phyloP scores from a whole-genome alignment of 1,284 basidiomycete genomes.

The Erythrobasidium hasegawianum region DNA sequence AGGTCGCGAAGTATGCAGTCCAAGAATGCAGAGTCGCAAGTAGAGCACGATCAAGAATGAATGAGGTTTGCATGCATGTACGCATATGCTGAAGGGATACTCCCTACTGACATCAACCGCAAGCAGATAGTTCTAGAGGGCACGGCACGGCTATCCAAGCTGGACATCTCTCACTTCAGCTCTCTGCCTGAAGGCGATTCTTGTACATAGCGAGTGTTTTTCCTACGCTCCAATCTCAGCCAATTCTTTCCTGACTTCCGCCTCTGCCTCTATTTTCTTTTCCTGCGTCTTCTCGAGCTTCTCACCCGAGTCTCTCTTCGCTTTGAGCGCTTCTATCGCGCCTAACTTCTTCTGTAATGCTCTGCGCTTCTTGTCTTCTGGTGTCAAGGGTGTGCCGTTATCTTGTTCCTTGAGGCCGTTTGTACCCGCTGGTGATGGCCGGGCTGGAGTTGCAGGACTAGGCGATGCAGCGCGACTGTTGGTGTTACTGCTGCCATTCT shows the following conservation, averaged over 20 bases:
- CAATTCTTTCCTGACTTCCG: constrained; percentile 18
- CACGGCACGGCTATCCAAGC: too few species aligned
- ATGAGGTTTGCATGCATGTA: too few species aligned
- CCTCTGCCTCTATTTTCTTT: constrained; percentile 88
- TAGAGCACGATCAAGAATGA: too few species aligned
- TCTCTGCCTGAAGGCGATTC: too few species aligned
- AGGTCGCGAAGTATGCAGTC: too few species aligned
- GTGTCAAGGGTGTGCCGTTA: constrained; percentile 52
- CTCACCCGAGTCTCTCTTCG: constrained; percentile 79
- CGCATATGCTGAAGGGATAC: too few species aligned
- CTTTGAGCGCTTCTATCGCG: constrained; percentile 63
- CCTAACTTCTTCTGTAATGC: constrained; percentile 59
- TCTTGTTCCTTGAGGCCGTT: constrained; percentile 42
- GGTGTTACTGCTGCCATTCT: constrained; percentile 4
- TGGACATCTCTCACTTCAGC: too few species aligned
- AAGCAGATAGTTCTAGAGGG: too few species aligned
- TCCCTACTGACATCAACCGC: too few species aligned
- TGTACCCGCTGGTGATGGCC: background rate
- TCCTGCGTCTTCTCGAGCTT: constrained; percentile 86
- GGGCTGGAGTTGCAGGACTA: constrained; percentile 38
- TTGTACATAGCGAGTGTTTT: too few species aligned
- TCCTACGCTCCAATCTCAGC: constrained; percentile 6
- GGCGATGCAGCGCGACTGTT: constrained; percentile 32
- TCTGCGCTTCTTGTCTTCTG: constrained; percentile 54
- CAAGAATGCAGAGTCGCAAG: too few species aligned